phyloP scores from a whole-genome alignment of 2,329 filamentous ascomycete genomes.

The Aspergillus arachidicola region DNA sequence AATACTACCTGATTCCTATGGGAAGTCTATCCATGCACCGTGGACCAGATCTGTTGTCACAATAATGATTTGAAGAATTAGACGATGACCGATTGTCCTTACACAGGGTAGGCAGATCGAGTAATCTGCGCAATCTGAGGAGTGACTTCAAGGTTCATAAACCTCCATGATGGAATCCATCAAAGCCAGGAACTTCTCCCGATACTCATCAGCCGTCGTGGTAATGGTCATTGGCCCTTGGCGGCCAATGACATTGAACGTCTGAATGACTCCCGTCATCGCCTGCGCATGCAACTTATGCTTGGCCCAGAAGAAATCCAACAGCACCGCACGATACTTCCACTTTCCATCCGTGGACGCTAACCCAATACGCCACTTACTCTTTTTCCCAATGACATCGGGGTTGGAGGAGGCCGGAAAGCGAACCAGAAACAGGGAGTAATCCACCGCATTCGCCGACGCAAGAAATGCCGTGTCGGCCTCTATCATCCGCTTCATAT shows the following conservation, averaged over 20 bases:
- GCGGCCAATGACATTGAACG: slow-evolving; percentile 64
- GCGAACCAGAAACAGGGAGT: slow-evolving; percentile 72
- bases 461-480: slow-evolving; percentile 66
- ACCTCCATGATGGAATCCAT: slow-evolving; percentile 50
- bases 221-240: slow-evolving; percentile 77
- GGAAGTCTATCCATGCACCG: neutral
- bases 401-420: slow-evolving; percentile 46
- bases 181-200: slow-evolving; percentile 59
- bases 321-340: slow-evolving; percentile 66
- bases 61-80: too few relatives aligned
- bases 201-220: slow-evolving; percentile 68
- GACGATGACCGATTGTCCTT: too few relatives aligned
- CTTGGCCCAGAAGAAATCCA: slow-evolving; percentile 81
- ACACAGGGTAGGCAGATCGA: too few relatives aligned
- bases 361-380: slow-evolving; percentile 64
- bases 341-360: slow-evolving; percentile 64
- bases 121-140: too few relatives aligned
- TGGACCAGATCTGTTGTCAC: too few relatives aligned
- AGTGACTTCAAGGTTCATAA: slow-evolving; percentile 9
- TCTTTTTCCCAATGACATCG: slow-evolving; percentile 33
- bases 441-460: slow-evolving; percentile 69
- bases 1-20: neutral
- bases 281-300: slow-evolving; percentile 67
- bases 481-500: slow-evolving; percentile 58
- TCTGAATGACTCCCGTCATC: slow-evolving; percentile 66